phyloP scores from a whole-genome alignment of 2,329 filamentous ascomycete genomes.

The Apiospora koreana region DNA sequence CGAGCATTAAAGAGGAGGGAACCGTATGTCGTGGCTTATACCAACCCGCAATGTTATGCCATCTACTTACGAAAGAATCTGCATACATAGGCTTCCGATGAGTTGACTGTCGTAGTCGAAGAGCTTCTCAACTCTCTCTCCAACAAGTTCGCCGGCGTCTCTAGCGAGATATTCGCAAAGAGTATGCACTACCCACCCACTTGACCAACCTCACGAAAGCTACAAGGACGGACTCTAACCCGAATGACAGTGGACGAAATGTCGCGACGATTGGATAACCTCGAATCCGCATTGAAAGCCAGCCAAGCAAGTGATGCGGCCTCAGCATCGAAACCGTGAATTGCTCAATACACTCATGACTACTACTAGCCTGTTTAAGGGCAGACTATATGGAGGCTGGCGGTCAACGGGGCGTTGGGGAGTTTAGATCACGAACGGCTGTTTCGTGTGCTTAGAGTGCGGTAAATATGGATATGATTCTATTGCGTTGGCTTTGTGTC shows the following conservation, averaged over 20 bases:
- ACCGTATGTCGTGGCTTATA: slow-evolving; percentile 10
- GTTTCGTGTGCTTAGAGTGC: neutral
- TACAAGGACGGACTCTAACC: neutral
- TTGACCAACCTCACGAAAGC: neutral
- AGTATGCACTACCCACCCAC: slow-evolving; percentile 50
- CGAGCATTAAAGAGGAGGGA: slow-evolving; percentile 1
- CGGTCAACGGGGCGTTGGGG: neutral
- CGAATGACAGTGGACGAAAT: slow-evolving; percentile 83
- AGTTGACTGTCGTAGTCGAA: slow-evolving; percentile 79
- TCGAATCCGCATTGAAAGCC: slow-evolving; percentile 72
- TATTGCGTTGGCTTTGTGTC: slow-evolving; percentile 3
- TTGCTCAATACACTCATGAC: neutral
- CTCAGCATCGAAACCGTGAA: slow-evolving; percentile 38
- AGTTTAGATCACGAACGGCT: neutral
- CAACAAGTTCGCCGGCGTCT: slow-evolving; percentile 82
- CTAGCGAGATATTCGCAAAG: slow-evolving; percentile 84
- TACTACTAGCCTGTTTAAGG: too few relatives aligned
- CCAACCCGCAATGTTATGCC: neutral
- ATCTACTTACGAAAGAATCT: neutral
- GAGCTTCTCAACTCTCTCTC: slow-evolving; percentile 83
- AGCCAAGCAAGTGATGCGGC: slow-evolving; percentile 47
- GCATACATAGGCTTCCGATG: slow-evolving; percentile 45
- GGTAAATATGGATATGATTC: neutral
- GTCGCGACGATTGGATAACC: slow-evolving; percentile 79
- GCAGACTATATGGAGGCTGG: neutral